Percentiles rank a stretch among this genome's conserved stretches.
phyloP scores from a whole-genome alignment of 225 moss, liverwort and hornwort species.

The Pseudisothecium myosuroides region DNA sequence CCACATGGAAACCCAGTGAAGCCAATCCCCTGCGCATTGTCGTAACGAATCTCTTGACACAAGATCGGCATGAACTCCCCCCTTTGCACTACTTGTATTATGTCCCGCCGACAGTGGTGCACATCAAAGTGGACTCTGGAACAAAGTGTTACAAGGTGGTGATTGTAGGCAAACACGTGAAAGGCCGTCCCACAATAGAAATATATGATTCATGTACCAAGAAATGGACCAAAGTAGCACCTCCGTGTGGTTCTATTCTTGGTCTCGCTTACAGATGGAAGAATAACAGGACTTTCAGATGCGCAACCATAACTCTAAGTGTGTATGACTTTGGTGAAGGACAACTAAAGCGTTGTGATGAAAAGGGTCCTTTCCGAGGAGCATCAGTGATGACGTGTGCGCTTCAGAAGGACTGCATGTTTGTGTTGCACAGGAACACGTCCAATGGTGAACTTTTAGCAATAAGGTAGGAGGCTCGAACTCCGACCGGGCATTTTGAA shows the following conservation, averaged over 20 bases:
- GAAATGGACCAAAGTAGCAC: background rate
- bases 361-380: no score
- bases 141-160: background rate
- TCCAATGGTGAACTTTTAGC: no score
- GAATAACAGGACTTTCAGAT: no score
- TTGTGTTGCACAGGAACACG: no score
- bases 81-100: fast-evolving
- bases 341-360: no score
- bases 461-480: no score
- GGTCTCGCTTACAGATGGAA: background rate
- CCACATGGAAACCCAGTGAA: background rate
- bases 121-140: background rate
- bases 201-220: background rate
- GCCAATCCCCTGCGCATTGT: background rate
- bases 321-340: no score
- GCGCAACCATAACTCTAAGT: no score
- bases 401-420: no score
- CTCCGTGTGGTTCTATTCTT: background rate
- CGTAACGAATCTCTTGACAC: background rate
- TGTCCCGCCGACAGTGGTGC: background rate
- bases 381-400: no score
- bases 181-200: background rate
- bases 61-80: background rate
- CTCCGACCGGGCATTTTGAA: no score
- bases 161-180: no score